Conservation (phyloP, 768 basidiomycete genomes). For the Mycena alexandri region DNA sequence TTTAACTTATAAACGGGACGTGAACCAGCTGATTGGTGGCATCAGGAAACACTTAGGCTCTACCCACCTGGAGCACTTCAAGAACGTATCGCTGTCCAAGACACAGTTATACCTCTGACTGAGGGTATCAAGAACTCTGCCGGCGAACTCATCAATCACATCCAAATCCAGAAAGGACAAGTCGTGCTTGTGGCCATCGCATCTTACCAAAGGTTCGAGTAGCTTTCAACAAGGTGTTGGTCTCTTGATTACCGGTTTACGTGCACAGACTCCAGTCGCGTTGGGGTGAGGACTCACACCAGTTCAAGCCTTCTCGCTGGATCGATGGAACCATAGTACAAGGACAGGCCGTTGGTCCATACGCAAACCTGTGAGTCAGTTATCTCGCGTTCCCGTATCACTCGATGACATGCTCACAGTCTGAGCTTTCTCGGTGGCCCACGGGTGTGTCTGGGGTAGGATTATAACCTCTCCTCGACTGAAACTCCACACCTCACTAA, state of each 20-base stretch:
- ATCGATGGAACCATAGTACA: conserved; percentile 8
- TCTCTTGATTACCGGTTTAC: conserved; percentile 4
- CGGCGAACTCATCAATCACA: neutral
- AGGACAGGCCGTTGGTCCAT: conserved; percentile 26
- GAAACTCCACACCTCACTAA: neutral
- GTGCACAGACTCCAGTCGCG: conserved; percentile 9
- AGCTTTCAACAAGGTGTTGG: conserved; percentile 6
- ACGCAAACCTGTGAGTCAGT: conserved; percentile 29
- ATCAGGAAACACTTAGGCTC: conserved; percentile 31
- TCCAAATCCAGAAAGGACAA: conserved; percentile 31
- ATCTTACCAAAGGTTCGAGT: conserved; percentile 27
- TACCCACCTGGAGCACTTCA: conserved; percentile 19
- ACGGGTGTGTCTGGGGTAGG: conserved; percentile 31
- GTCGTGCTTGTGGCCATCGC: conserved; percentile 17
- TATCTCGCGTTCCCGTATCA: neutral
- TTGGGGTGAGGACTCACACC: conserved; percentile 31
- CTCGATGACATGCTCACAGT: conserved; percentile 8
- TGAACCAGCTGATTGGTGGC: neutral
- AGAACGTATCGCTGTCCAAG: conserved; percentile 25
- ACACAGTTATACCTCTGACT: conserved; percentile 28
- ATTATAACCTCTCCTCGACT: neutral
- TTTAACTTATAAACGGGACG: neutral
- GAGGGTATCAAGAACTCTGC: conserved; percentile 6
- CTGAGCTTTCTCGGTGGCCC: conserved; percentile 31
- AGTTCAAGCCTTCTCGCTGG: conserved; percentile 34